Base-by-base conservation (phyloP, 208 protist genomes). In the Trypanosoma avium region DNA sequence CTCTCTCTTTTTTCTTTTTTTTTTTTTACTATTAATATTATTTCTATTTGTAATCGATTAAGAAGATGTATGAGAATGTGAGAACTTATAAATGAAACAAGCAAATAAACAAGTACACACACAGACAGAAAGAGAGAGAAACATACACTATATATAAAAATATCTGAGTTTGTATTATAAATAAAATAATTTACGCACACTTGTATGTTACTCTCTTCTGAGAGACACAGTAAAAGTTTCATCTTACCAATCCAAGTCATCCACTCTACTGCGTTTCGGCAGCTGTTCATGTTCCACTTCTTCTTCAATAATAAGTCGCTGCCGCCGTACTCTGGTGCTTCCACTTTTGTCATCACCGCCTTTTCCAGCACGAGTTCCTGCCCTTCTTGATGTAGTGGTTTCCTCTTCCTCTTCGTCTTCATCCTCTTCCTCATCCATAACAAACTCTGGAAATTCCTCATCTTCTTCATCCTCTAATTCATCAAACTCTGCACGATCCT, bases 371-470 rank as follows among this genome's bases (percentile, higher is more conserved):
- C n/a, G n/a, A n/a, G n/a, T n/a, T n/a, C n/a, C n/a, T n/a, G n/a
- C n/a, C n/a, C n/a, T n/a, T n/a, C n/a, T n/a, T n/a, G n/a, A n/a
- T n/a, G n/a, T n/a, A n/a, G n/a, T n/a, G n/a, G 61, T 66, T 22
- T 61, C 64, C 38, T 46, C 61, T 17, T 65, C 73, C 17, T 87
- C 77, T 53, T 83, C 85, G 13, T 88, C 88, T 42, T 88, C 81
- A 1, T 89, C 84, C 1, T 92, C 82, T 27, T 92, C 89, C 8
- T 92, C 89, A 61, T 95, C 90, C 90, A 95, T 95, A 27, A 92
- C 86, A 64, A 90, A 95, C 47, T 95, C 86, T 27, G 85, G 81
- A 63, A 86, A 84, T 72, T 95, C 86, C 55, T 88, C 84, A 46
- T 93, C 90, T 74, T 95, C 86, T 29, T 90, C 86, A 21, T 84